phyloP scores from a whole-genome alignment of 495 filamentous ascomycete species.

The Terfezia boudieri region DNA sequence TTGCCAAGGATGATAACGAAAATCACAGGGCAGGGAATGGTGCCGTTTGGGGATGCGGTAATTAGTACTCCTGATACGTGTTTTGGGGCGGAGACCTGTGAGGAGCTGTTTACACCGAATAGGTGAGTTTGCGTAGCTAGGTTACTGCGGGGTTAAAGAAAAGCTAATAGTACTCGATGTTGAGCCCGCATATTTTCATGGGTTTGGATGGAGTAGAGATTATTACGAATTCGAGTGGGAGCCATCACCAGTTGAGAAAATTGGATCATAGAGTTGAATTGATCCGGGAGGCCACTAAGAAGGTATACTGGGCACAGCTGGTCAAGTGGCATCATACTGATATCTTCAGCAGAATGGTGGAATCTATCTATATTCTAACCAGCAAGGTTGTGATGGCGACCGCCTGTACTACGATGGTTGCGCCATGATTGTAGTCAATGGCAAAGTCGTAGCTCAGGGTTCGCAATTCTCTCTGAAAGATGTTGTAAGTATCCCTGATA shows the following conservation, averaged over 20 bases:
- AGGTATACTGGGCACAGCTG: slow-evolving; percentile 20
- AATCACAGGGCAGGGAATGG: slow-evolving; percentile 36
- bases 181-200: slow-evolving; percentile 26
- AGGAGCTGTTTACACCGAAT: slow-evolving; percentile 55
- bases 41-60: slow-evolving; percentile 56
- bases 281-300: slow-evolving; percentile 52
- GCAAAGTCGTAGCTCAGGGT: slow-evolving; percentile 45
- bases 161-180: slow-evolving; percentile 21
- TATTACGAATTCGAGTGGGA: slow-evolving; percentile 52
- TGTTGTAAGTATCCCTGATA: slow-evolving; percentile 22
- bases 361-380: slow-evolving; percentile 55
- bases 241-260: slow-evolving; percentile 53
- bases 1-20: slow-evolving; percentile 41
- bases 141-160: slow-evolving; percentile 24
- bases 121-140: slow-evolving; percentile 25
- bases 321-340: background rate
- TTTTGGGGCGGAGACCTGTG: slow-evolving; percentile 53
- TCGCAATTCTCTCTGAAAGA: slow-evolving; percentile 57
- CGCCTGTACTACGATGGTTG: slow-evolving; percentile 38
- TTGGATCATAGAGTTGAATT: slow-evolving; percentile 49
- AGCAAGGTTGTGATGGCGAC: slow-evolving; percentile 54
- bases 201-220: slow-evolving; percentile 47
- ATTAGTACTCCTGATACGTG: slow-evolving; percentile 50
- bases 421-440: slow-evolving; percentile 56
- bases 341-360: slow-evolving; percentile 34